Evolutionary conservation across 495 filamentous ascomycete species (phyloP).

Genomic region (Talaromyces stipitatus): DNA sequence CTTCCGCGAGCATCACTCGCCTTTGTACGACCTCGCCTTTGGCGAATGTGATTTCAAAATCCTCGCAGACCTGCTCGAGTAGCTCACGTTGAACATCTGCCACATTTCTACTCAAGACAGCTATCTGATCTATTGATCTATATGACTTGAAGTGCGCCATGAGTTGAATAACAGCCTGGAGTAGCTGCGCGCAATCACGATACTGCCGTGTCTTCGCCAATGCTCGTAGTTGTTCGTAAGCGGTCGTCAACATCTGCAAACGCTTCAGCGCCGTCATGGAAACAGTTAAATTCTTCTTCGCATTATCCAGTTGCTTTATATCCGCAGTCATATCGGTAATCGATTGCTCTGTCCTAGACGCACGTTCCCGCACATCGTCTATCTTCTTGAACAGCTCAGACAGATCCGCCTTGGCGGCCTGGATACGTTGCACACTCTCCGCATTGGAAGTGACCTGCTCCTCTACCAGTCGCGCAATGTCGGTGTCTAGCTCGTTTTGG

Average conservation of each 20-base stretch:
- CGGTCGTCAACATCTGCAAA: slow-evolving; percentile 96
- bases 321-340: slow-evolving; percentile 99
- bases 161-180: slow-evolving; percentile 94
- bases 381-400: slow-evolving; percentile 90
- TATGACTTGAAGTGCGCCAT: slow-evolving; percentile 99
- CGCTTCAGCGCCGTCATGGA: slow-evolving; percentile 98
- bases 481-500: slow-evolving; percentile 76
- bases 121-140: slow-evolving; percentile 95
- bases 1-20: slow-evolving; percentile 69
- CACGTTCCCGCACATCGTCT: slow-evolving; percentile 84
- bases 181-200: slow-evolving; percentile 87
- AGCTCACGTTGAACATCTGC: slow-evolving; percentile 91
- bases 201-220: slow-evolving; percentile 85
- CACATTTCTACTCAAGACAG: slow-evolving; percentile 84
- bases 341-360: slow-evolving; percentile 83
- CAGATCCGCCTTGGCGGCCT: slow-evolving; percentile 82
- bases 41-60: slow-evolving; percentile 92
- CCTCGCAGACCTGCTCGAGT: slow-evolving; percentile 94
- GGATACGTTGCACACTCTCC: slow-evolving; percentile 82
- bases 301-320: slow-evolving; percentile 94
- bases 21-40: slow-evolving; percentile 72
- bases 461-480: slow-evolving; percentile 70
- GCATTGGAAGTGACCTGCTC: slow-evolving; percentile 80
- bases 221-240: slow-evolving; percentile 88
- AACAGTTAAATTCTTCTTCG: slow-evolving; percentile 90